Evolutionary conservation across 1,139 yeast genomes (phyloP).

Genomic region (Schwanniomyces etchellsii): DNA sequence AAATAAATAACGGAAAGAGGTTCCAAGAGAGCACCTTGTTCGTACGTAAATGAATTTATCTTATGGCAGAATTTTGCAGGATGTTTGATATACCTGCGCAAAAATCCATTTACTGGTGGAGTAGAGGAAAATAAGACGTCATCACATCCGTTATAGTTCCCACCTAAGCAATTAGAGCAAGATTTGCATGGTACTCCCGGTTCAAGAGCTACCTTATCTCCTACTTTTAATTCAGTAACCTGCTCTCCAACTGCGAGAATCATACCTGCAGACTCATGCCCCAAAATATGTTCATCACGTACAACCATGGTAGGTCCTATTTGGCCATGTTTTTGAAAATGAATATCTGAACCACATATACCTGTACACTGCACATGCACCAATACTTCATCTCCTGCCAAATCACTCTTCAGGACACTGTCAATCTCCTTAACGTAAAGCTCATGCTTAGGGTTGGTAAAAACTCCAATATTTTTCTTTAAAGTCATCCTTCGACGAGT

Average conservation of each 20-base stretch:
- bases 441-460: slow-evolving; percentile 9
- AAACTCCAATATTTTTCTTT: slow-evolving; percentile 7
- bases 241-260: slow-evolving; percentile 17
- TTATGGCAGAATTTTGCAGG: slow-evolving; percentile 15
- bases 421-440: slow-evolving; percentile 6
- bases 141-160: slow-evolving; percentile 20
- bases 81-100: slow-evolving; percentile 18
- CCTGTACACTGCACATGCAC: slow-evolving; percentile 39
- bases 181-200: slow-evolving; percentile 22
- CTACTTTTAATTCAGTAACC: slow-evolving; percentile 15
- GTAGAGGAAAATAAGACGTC: slow-evolving; percentile 18
- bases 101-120: slow-evolving; percentile 20
- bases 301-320: slow-evolving; percentile 18
- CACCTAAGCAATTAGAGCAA: slow-evolving; percentile 23
- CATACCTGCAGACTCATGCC: slow-evolving; percentile 22
- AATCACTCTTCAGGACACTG: slow-evolving; percentile 5
- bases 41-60: slow-evolving; percentile 15
- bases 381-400: slow-evolving; percentile 7
- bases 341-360: slow-evolving; percentile 27
- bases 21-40: slow-evolving; percentile 23
- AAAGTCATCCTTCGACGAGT: slow-evolving; percentile 2
- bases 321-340: slow-evolving; percentile 19
- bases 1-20: slow-evolving; percentile 22
- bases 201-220: slow-evolving; percentile 23
- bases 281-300: slow-evolving; percentile 14